Conservation (phyloP, 2,329 filamentous ascomycete species). For the Cladosporium phlei region DNA sequence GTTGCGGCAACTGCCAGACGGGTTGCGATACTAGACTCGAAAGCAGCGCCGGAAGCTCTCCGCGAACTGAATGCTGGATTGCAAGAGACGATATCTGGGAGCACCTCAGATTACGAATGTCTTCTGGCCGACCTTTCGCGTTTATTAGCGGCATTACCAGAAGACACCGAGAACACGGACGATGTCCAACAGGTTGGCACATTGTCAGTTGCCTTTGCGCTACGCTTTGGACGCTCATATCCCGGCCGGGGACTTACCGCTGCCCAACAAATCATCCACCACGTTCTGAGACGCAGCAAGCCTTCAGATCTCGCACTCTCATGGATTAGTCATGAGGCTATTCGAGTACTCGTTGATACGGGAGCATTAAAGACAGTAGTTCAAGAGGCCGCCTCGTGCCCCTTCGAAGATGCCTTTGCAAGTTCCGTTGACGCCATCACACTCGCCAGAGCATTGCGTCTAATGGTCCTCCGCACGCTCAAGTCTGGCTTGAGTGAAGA, state of each 20-base stretch:
- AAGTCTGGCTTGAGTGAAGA: slow-evolving; percentile 17
- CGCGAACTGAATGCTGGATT: slow-evolving; percentile 1
- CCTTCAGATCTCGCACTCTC: slow-evolving; percentile 19
- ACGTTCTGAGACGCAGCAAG: slow-evolving; percentile 17
- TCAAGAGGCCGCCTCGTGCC: slow-evolving; percentile 43
- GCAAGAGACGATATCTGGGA: slow-evolving; percentile 20
- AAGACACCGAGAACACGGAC: background rate
- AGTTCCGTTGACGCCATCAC: slow-evolving; percentile 18
- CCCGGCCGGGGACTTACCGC: slow-evolving; percentile 16
- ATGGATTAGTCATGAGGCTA: slow-evolving; percentile 52
- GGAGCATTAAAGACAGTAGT: slow-evolving; percentile 55
- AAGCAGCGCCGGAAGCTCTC: background rate
- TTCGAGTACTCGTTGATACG: slow-evolving; percentile 56
- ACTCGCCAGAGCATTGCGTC: slow-evolving; percentile 22
- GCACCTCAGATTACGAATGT: slow-evolving; percentile 24
- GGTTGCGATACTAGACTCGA: background rate
- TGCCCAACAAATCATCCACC: slow-evolving; percentile 20
- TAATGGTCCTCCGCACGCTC: slow-evolving; percentile 17
- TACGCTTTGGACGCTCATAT: slow-evolving; percentile 24
- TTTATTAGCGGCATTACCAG: background rate
- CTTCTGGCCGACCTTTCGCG: slow-evolving; percentile 20
- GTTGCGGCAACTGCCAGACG: slow-evolving; percentile 16
- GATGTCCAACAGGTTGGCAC: background rate
- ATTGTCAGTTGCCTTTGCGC: slow-evolving; percentile 24
- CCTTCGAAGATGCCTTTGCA: slow-evolving; percentile 32